phyloP scores from a whole-genome alignment of 1,284 basidiomycete species.

The Omphalotus olearius region DNA sequence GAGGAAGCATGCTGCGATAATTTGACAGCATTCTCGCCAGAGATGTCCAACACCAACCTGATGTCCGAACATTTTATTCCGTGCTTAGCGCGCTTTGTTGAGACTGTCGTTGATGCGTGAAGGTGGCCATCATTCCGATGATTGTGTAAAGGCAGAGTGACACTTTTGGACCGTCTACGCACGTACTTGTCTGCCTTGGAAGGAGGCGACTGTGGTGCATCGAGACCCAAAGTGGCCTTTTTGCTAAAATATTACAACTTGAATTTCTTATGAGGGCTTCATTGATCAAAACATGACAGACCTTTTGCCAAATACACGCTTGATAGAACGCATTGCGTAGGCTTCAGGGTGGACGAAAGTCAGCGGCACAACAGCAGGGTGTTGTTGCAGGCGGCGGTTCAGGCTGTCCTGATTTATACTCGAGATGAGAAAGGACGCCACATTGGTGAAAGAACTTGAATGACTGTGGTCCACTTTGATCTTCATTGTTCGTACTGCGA shows the following conservation, averaged over 20 bases:
- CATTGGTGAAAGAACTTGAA: too few species aligned
- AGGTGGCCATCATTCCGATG: not conserved
- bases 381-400: too few species aligned
- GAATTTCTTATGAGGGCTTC: too few species aligned
- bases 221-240: not conserved
- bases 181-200: not conserved
- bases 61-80: slow-evolving; percentile 8
- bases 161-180: not conserved
- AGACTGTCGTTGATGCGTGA: not conserved
- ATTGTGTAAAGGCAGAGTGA: not conserved
- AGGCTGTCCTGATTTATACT: too few species aligned
- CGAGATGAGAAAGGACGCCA: too few species aligned
- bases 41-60: slow-evolving; percentile 4
- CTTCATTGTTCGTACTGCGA: slow-evolving; percentile 2
- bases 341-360: not conserved
- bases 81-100: not conserved
- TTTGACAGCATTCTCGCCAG: not conserved
- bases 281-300: not conserved
- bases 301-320: slow-evolving; percentile 1
- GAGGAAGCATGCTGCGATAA: not conserved
- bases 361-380: not conserved
- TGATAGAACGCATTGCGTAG: not conserved
- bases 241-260: too few species aligned
- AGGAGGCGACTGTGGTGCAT: not conserved
- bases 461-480: not conserved